Evolutionary conservation across 768 basidiomycete genomes (phyloP), one percentile per base, ranked within the genome.

Genomic region (Suillus bovinus): DNA sequence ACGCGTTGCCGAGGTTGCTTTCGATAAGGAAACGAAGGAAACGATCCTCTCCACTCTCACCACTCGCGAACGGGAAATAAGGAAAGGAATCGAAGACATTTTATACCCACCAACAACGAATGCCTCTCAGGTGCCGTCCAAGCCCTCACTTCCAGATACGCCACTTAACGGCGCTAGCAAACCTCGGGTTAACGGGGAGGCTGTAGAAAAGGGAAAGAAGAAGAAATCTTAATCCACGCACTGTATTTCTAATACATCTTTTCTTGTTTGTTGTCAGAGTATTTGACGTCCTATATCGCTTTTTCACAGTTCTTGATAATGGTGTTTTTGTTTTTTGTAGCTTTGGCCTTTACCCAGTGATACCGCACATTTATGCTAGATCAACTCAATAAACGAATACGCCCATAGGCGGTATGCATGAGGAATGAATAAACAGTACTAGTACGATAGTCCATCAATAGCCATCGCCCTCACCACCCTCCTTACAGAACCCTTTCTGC

Each of bases 391-490:
- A 56, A 39, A 56, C 38, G 38, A 59, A 55, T 52, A 50, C 36
- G 62, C 38, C 44, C 42, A 34, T 52, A 49, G 33, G 58, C 58
- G 31, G 33, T 38, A 57, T 41, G 58, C 42, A 53, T 39, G 38
- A 49, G 53, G 52, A 61, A 50, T 62, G 53, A 52, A 67, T 69
- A 68, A 59, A 64, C 60, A 63, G 55, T 61, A 41, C 31, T 53
- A 63, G 55, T 61, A 41, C 34, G 17, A 46, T 58, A 50, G 60
- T 60, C 34, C 27, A 59, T 75, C 69, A 97, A 75, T 98, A 99
- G 13, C 94, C 94, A 74, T 98, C 96, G 9, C 96, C 96, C 78
- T 98, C 96, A 41, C 94, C 93, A 13, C 94, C 95, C 74, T 98
- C 96, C 73, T 89, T 93, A 72, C 89, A 94, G 76, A 96, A 99